Evolutionary conservation across 305 asterid species (phyloP).

Genomic region (Coffea humblotiana): DNA sequence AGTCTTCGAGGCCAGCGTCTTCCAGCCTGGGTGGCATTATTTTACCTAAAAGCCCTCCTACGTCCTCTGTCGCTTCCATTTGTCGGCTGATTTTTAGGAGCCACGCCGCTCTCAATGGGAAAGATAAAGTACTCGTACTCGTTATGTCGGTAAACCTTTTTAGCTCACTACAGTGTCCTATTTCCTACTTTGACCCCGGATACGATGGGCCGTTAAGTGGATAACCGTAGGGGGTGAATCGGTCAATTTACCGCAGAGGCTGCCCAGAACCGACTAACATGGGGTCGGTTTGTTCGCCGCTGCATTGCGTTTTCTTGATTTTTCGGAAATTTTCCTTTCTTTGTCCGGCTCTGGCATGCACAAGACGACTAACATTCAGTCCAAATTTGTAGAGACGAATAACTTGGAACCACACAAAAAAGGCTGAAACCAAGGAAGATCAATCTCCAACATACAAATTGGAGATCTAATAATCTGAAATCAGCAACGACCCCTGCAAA

Average conservation of each 20-base stretch:
- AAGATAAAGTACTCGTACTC: not conserved
- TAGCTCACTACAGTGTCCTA: not conserved
- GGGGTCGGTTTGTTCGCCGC: not conserved
- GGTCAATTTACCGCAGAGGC: not conserved
- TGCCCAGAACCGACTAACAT: not conserved
- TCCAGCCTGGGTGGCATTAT: constrained; percentile 76
- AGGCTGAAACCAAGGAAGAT: too few relatives aligned
- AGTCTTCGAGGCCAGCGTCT: constrained; percentile 95
- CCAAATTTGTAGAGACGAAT: too few relatives aligned
- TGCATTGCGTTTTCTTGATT: not conserved
- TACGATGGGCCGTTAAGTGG: not conserved
- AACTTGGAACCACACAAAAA: too few relatives aligned
- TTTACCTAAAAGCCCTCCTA: constrained; percentile 40
- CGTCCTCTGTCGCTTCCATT: constrained; percentile 51
- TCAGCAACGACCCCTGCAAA: too few relatives aligned
- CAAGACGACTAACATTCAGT: too few relatives aligned
- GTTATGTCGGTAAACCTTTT: not conserved
- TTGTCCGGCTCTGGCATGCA: too few relatives aligned
- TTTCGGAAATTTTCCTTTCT: not conserved
- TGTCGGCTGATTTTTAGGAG: not conserved
- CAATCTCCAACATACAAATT: too few relatives aligned
- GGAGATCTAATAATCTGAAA: too few relatives aligned
- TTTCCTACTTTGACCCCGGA: not conserved
- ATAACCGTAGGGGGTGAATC: not conserved
- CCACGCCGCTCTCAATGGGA: not conserved